Evolutionary conservation across 192 early-diverging fungal genomes (phyloP).

Genomic region (Geranomyces michiganensis): DNA sequence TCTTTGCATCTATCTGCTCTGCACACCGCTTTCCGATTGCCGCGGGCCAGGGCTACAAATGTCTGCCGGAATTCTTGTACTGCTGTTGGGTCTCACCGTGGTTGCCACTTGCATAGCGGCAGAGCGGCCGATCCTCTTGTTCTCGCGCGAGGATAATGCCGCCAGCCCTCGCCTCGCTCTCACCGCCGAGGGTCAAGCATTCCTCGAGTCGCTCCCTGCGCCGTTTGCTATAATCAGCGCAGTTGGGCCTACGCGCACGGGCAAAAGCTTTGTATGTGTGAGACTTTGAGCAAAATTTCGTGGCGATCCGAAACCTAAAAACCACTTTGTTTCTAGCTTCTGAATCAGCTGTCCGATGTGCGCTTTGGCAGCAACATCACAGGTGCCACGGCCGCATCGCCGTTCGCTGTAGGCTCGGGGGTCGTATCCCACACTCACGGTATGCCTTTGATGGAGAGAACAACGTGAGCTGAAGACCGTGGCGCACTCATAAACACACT

Average conservation of each 20-base stretch:
- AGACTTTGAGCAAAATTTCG: background rate
- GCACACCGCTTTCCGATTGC: too few relatives aligned
- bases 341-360: constrained; percentile 14
- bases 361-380: background rate
- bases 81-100: too few relatives aligned
- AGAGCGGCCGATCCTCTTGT: constrained; percentile 22
- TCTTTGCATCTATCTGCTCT: too few relatives aligned
- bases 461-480: too few relatives aligned
- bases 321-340: constrained; percentile 3
- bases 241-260: constrained; percentile 34
- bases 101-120: too few relatives aligned
- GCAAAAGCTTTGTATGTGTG: constrained; percentile 29
- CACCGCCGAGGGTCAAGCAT: constrained; percentile 15
- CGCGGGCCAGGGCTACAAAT: too few relatives aligned
- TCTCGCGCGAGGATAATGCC: background rate
- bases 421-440: constrained; percentile 29
- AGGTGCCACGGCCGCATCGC: background rate
- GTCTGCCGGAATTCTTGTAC: too few relatives aligned
- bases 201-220: constrained; percentile 4
- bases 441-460: background rate
- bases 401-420: constrained; percentile 29
- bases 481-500: too few relatives aligned
- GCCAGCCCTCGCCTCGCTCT: constrained; percentile 14
- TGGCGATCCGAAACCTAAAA: background rate
- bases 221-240: constrained; percentile 32